These are phyloP conservation scores for Rosa persica DNA, from an alignment of 306 rosid genomes.

Conservation along the genomic window DNA sequence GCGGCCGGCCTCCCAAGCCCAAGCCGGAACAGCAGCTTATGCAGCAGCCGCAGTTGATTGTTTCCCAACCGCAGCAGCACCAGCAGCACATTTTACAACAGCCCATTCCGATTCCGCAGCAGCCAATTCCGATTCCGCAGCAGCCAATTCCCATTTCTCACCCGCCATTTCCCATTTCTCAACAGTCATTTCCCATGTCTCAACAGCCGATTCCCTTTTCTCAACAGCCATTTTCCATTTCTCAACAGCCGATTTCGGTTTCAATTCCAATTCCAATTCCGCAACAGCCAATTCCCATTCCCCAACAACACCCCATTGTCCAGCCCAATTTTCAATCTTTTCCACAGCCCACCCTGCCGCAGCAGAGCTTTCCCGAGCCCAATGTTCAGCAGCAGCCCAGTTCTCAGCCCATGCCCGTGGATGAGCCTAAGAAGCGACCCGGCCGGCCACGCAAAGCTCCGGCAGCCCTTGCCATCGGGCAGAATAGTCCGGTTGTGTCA, in stretches of 20 bases:
- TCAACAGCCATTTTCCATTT: neutral
- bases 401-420: conserved; percentile 32
- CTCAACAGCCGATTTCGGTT: neutral
- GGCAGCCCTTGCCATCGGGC: neutral
- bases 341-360: conserved; percentile 2
- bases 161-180: neutral
- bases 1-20: conserved; percentile 69
- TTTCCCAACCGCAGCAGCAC: neutral
- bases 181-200: neutral
- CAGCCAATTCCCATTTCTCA: neutral
- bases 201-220: neutral
- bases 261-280: neutral
- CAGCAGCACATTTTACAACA: neutral
- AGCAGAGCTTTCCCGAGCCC: conserved; percentile 1
- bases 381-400: neutral
- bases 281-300: conserved; percentile 12
- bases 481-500: conserved; percentile 8
- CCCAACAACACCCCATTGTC: conserved; percentile 9
- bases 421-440: conserved; percentile 50
- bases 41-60: neutral
- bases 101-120: neutral
- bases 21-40: neutral
- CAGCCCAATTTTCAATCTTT: conserved; percentile 12
- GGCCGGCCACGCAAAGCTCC: conserved; percentile 57
- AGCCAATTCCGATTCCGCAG: neutral